Percentiles rank a stretch among this genome's conserved stretches.
phyloP scores from a whole-genome alignment of 176 grass and related monocot genomes.

The Canna indica region DNA sequence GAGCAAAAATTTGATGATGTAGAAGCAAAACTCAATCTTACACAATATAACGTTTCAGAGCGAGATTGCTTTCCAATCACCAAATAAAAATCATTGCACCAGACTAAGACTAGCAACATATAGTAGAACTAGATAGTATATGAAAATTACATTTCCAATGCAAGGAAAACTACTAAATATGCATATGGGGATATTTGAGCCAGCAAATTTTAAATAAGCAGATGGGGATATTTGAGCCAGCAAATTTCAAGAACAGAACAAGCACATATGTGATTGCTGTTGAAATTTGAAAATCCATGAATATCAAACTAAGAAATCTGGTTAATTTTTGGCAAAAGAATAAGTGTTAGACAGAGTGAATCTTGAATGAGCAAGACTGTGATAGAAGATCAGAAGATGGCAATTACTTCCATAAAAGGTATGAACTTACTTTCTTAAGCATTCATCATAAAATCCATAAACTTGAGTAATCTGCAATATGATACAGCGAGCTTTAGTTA shows the following conservation, averaged over 20 bases:
- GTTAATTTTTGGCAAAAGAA: background rate
- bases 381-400: background rate
- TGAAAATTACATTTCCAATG: too few species aligned
- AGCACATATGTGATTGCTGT: background rate
- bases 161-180: too few species aligned
- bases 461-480: slow-evolving; percentile 87
- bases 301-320: background rate
- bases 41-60: background rate
- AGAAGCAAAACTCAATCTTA: background rate
- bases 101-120: background rate
- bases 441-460: slow-evolving; percentile 98
- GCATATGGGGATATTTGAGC: background rate
- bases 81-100: background rate
- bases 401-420: background rate
- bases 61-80: background rate
- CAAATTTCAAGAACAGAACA: background rate
- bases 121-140: too few species aligned
- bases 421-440: slow-evolving; percentile 82
- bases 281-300: background rate
- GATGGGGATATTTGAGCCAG: background rate
- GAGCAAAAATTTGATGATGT: background rate
- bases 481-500: background rate
- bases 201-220: background rate
- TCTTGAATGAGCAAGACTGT: background rate
- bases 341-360: background rate